These are phyloP conservation scores for Lactifluus subvellereus DNA, from an alignment of 768 basidiomycete genomes.

Conservation along the genomic window DNA sequence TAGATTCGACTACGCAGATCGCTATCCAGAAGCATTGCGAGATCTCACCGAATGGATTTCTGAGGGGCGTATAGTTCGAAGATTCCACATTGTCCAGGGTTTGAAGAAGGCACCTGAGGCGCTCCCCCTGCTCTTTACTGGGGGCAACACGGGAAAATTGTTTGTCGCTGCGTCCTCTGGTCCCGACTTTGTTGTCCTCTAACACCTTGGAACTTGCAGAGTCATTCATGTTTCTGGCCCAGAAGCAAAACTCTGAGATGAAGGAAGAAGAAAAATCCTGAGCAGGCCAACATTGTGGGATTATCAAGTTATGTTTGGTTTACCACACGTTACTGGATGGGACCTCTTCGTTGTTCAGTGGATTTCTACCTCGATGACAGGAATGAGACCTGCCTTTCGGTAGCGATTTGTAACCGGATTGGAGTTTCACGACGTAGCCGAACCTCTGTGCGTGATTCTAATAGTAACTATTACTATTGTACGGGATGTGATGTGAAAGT, in stretches of 20 bases:
- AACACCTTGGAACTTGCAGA: conserved; percentile 31
- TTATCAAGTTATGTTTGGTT: background rate
- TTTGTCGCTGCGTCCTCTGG: conserved; percentile 25
- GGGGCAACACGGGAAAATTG: conserved; percentile 78
- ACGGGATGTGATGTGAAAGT: conserved; percentile 30
- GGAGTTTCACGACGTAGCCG: too few species aligned
- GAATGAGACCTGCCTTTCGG: too few species aligned
- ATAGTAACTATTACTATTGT: conserved; percentile 52
- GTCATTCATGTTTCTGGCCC: conserved; percentile 52
- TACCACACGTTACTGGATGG: background rate
- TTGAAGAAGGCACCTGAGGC: conserved; percentile 66
- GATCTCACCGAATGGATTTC: conserved; percentile 53
- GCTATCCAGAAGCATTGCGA: conserved; percentile 51
- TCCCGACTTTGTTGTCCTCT: background rate
- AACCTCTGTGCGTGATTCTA: conserved; percentile 36
- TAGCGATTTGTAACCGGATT: too few species aligned
- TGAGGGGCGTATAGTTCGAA: conserved; percentile 70
- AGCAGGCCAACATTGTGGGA: background rate
- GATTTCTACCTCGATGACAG: too few species aligned
- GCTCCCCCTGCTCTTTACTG: conserved; percentile 65
- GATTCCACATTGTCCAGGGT: conserved; percentile 75
- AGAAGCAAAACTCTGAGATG: conserved; percentile 8
- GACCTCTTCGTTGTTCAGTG: too few species aligned
- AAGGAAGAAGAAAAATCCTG: background rate
- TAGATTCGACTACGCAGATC: conserved; percentile 68